These are phyloP conservation scores for Mycena sanguinolenta DNA, from an alignment of 768 basidiomycete species.

Conservation along the genomic window DNA sequence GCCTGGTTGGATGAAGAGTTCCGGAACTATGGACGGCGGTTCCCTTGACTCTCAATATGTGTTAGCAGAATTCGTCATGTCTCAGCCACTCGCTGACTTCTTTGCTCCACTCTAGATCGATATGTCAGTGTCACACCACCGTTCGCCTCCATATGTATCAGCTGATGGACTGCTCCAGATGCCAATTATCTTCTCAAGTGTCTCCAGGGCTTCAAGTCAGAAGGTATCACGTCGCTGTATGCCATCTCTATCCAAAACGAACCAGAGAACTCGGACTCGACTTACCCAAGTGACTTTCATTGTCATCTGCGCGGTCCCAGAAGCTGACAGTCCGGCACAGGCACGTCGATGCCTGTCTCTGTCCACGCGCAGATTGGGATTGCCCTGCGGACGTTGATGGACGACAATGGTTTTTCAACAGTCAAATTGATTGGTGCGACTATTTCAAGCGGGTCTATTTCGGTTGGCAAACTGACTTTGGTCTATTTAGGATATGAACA, in stretches of 20 bases:
- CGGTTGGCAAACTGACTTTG: not conserved
- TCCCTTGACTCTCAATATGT: conserved; percentile 57
- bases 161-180: conserved; percentile 55
- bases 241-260: conserved; percentile 77
- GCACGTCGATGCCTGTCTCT: conserved; percentile 65
- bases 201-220: conserved; percentile 75
- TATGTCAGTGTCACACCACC: conserved; percentile 9
- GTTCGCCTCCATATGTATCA: not conserved
- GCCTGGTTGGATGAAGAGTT: conserved; percentile 87
- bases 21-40: conserved; percentile 76
- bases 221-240: conserved; percentile 70
- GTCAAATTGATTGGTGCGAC: conserved; percentile 71
- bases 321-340: conserved; percentile 15
- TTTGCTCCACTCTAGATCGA: not conserved
- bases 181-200: conserved; percentile 80
- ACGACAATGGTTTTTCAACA: conserved; percentile 69
- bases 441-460: not conserved
- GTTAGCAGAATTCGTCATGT: not conserved
- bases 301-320: not conserved
- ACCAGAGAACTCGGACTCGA: conserved; percentile 69
- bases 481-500: not conserved
- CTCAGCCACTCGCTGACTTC: not conserved
- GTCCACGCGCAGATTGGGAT: conserved; percentile 72
- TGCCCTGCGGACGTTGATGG: conserved; percentile 67
- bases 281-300: conserved; percentile 64